Conservation (phyloP, 352 stramenopile genomes). For the Blastocystis sp. region DNA sequence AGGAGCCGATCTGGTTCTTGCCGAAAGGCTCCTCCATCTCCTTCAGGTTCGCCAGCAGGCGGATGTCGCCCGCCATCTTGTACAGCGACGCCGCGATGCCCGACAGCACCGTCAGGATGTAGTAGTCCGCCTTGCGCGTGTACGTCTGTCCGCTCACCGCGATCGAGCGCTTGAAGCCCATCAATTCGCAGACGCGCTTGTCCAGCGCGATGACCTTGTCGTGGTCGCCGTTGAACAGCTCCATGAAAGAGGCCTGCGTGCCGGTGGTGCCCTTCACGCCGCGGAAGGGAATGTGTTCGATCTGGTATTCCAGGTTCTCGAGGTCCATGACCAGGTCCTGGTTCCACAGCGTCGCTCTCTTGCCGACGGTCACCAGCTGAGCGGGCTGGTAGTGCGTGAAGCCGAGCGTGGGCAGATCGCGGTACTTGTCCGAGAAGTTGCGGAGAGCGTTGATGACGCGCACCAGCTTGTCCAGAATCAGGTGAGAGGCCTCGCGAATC, state of each 20-base stretch:
- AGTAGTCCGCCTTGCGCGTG: constrained; percentile 96
- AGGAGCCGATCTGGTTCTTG: constrained; percentile 91
- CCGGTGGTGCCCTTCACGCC: constrained; percentile 97
- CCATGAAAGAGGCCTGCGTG: constrained; percentile 95
- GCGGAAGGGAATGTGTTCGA: constrained; percentile 90
- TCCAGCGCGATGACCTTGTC: constrained; percentile 96
- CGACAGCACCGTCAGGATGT: constrained; percentile 85
- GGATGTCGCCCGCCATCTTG: constrained; percentile 98
- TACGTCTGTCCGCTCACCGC: constrained; percentile 96
- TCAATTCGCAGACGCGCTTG: constrained; percentile 88
- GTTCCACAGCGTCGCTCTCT: constrained; percentile 93
- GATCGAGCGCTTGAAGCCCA: constrained; percentile 95
- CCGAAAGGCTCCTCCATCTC: constrained; percentile 91
- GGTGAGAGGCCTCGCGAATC: constrained; percentile 88
- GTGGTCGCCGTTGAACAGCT: constrained; percentile 96
- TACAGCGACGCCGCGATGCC: constrained; percentile 94
- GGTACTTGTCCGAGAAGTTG: constrained; percentile 89
- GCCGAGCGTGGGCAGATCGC: constrained; percentile 92
- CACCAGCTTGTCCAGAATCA: constrained; percentile 93
- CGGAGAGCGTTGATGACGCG: constrained; percentile 89
- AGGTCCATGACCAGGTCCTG: constrained; percentile 94
- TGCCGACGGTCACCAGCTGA: constrained; percentile 96
- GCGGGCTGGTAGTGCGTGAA: constrained; percentile 98
- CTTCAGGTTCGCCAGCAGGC: constrained; percentile 97
- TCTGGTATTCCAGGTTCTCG: constrained; percentile 87